Base-by-base conservation (phyloP, 441 rosid genomes). In the Lepidium campestre region DNA sequence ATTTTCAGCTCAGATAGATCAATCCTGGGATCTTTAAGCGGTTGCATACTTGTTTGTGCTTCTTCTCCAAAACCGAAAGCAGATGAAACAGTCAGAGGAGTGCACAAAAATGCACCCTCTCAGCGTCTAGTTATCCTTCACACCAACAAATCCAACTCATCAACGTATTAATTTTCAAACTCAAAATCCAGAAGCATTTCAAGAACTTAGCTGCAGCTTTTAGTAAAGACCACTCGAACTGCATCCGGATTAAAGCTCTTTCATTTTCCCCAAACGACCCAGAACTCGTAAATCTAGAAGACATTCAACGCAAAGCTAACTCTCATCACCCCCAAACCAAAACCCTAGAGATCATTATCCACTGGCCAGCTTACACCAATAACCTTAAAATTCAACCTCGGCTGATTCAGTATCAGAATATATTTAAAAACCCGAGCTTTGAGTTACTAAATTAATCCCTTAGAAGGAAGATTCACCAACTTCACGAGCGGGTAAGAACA, bases 331-430 rank as follows among this genome's bases (percentile, higher is more conserved):
- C 37, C 59, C 47, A 58, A 65, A 75, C 68, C 64, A 75, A 84
- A 90, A 84, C 91, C 93, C 92, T 82, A 80, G 79, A 64, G 81
- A 84, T 77, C 82, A 78, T 75, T 20, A 75, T 78, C 80, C 69
- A 73, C 52, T 72, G 11, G 25, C 64, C 69, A 55, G 63, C 63
- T 79, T 53, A 48, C 70, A 57, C 66, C 31, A 59, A 75, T 76
- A 74, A 62, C 76, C 84, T 60, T 34, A 35, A 75, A 81, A 61
- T 67, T 64, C 71, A 41, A 72, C 72, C 48, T 46, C 50, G 55
- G 72, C 40, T 50, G 75, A 62, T 45, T 69, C 67, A 42, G 62
- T 77, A 72, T 67, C 4, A 31, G 34, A n/a, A 37, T 22, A 39
- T 5, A 57, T 39, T 8, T n/a, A 7, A 78, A 83, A 90, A 81